A percentile compares a stretch with the other conserved stretches of the same genome.
Evolutionary conservation across 116 monocot genomes (phyloP).

Genomic region (Iris pallida): DNA sequence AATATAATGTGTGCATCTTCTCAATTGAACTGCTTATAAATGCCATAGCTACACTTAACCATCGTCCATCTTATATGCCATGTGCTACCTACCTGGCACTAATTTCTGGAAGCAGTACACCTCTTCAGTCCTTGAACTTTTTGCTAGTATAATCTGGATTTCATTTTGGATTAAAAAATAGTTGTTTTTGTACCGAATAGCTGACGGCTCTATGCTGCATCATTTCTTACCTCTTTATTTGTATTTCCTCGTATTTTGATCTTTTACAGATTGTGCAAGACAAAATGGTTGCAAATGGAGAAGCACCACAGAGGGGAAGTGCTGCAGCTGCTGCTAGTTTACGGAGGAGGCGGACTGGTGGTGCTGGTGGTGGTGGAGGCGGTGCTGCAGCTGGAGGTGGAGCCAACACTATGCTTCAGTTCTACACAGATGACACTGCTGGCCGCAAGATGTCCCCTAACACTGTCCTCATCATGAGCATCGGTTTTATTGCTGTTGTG

Average conservation of each 20-base stretch:
- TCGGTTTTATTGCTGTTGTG: slow-evolving; percentile 54
- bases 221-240: too few relatives aligned
- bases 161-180: too few relatives aligned
- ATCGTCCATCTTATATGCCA: too few relatives aligned
- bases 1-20: too few relatives aligned
- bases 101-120: too few relatives aligned
- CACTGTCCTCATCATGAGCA: slow-evolving; percentile 56
- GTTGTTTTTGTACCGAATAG: too few relatives aligned
- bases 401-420: slow-evolving; percentile 68
- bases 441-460: slow-evolving; percentile 56
- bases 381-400: slow-evolving; percentile 18
- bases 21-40: too few relatives aligned
- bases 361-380: slow-evolving; percentile 8
- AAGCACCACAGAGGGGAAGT: slow-evolving; percentile 31
- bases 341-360: slow-evolving; percentile 18
- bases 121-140: too few relatives aligned
- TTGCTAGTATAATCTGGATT: too few relatives aligned
- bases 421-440: slow-evolving; percentile 58
- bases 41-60: too few relatives aligned
- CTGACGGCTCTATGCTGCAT: too few relatives aligned
- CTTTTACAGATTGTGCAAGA: neutral
- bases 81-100: too few relatives aligned
- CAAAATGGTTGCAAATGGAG: slow-evolving; percentile 19
- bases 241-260: neutral
- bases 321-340: slow-evolving; percentile 42